Base-by-base conservation (phyloP, 495 filamentous ascomycete genomes). In the Saxispiralis lemnorum region DNA sequence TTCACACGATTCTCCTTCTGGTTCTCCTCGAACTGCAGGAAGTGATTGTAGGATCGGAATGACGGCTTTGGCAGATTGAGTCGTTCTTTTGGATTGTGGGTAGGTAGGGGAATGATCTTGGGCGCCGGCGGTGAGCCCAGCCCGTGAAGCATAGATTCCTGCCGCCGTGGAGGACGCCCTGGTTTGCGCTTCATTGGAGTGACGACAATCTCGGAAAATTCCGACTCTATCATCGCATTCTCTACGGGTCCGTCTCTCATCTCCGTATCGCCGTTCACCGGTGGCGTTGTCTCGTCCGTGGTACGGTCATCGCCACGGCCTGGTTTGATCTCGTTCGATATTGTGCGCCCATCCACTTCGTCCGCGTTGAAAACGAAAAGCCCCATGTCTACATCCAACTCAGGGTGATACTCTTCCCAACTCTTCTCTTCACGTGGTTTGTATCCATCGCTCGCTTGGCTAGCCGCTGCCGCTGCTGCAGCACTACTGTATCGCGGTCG, bases 351-450 rank as follows among this genome's bases (percentile, higher is more conserved):
- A 57, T 96, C 92, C 13, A 96, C 81, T 39, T 94, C 81, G 45
- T 87, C 74, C 7, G 86, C 73, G 31, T 69, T 72, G 58, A 88
- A 89, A 2, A 94, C 66, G 32, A 75, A 73, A 39, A 96, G 76
- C 14, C 67, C 71, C 20, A 68, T 69, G 38, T 89, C 83, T 46
- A 93, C 81, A 59, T 96, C 87, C 30, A 99, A 70, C 52, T 94
- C 80, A 11, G 81, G 86, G 59, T 99, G 89, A 43, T 94, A 96
- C 60, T 96, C 92, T 54, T 92, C 83, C 81, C 87, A 99, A 12
- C 83, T 81, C 43, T 87, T 77, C 61, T 99, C 89, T 59, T 99
- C 89, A 45, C 89, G 70, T 2, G 89, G 89, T 57, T 99, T 96
- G 62, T 94, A 95, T 13, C 85, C 85, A 63, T 95, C 88, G 47